A percentile compares a stretch with the other conserved stretches of the same genome.
These are phyloP conservation scores for Aureobasidium uvarum DNA, from an alignment of 2,329 filamentous ascomycete species.

Conservation along the genomic window DNA sequence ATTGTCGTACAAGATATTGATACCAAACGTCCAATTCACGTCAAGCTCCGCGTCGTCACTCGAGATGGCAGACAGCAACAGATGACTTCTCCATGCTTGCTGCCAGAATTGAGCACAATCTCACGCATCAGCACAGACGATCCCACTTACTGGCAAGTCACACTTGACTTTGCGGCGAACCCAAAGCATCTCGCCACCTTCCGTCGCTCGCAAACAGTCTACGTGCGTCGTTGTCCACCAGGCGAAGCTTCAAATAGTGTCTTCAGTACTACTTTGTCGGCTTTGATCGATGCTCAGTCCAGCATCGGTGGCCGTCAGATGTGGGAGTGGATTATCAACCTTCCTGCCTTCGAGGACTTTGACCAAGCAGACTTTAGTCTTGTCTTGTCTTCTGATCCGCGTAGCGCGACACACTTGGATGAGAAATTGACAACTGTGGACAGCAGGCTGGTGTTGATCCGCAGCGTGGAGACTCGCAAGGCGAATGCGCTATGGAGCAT, in stretches of 20 bases:
- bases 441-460: conserved; percentile 62
- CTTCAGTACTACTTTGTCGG: conserved; percentile 72
- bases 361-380: conserved; percentile 62
- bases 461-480: conserved; percentile 42
- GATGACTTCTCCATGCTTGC: conserved; percentile 56
- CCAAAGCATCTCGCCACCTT: conserved; percentile 64
- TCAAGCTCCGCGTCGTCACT: conserved; percentile 33
- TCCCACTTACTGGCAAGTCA: conserved; percentile 75
- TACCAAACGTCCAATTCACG: conserved; percentile 68
- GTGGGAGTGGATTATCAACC: conserved; percentile 72
- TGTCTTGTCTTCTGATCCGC: conserved; percentile 42
- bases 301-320: conserved; percentile 43
- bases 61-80: conserved; percentile 33
- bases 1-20: conserved; percentile 84
- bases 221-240: conserved; percentile 64
- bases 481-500: conserved; percentile 62
- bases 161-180: conserved; percentile 68
- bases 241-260: conserved; percentile 51
- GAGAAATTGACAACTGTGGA: conserved; percentile 65
- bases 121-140: conserved; percentile 60
- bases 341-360: conserved; percentile 53
- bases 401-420: conserved; percentile 51
- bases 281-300: conserved; percentile 62
- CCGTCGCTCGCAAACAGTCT: conserved; percentile 66
- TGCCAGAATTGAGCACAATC: conserved; percentile 65